phyloP scores from a whole-genome alignment of 805 yeast genomes.

The Starmerella stigmatis region DNA sequence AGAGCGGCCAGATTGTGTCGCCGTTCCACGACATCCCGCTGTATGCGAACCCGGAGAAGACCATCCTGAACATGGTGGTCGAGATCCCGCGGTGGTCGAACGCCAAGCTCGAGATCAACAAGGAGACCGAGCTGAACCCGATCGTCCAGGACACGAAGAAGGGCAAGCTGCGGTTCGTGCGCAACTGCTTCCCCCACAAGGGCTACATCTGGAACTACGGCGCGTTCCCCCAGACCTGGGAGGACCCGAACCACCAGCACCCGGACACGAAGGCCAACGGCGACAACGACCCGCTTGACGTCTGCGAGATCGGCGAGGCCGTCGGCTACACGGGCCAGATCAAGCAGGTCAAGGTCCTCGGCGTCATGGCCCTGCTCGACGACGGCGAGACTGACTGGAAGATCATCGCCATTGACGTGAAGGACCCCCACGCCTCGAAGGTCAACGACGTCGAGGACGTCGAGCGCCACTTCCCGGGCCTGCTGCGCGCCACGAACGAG shows the following conservation, averaged over 20 bases:
- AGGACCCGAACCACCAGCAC: slow-evolving; percentile 60
- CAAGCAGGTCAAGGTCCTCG: slow-evolving; percentile 82
- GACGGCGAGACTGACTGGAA: slow-evolving; percentile 99
- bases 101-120: slow-evolving; percentile 90
- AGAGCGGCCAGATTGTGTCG: slow-evolving; percentile 78
- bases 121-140: slow-evolving; percentile 77
- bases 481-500: slow-evolving; percentile 85
- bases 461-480: slow-evolving; percentile 79
- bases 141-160: slow-evolving; percentile 95
- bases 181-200: slow-evolving; percentile 97
- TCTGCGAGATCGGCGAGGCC: slow-evolving; percentile 71
- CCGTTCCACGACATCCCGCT: slow-evolving; percentile 92
- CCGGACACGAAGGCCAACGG: slow-evolving; percentile 49
- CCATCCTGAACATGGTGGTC: slow-evolving; percentile 80
- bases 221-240: slow-evolving; percentile 99
- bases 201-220: slow-evolving; percentile 98
- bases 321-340: slow-evolving; percentile 57
- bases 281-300: slow-evolving; percentile 92
- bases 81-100: slow-evolving; percentile 99
- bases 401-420: slow-evolving; percentile 75
- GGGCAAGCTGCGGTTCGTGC: slow-evolving; percentile 89
- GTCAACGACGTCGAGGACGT: slow-evolving; percentile 87
- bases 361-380: slow-evolving; percentile 89
- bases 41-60: slow-evolving; percentile 86
- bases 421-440: slow-evolving; percentile 82